These are phyloP conservation scores for Leishmania tarentolae DNA, from an alignment of 208 protist genomes.

Conservation along the genomic window DNA sequence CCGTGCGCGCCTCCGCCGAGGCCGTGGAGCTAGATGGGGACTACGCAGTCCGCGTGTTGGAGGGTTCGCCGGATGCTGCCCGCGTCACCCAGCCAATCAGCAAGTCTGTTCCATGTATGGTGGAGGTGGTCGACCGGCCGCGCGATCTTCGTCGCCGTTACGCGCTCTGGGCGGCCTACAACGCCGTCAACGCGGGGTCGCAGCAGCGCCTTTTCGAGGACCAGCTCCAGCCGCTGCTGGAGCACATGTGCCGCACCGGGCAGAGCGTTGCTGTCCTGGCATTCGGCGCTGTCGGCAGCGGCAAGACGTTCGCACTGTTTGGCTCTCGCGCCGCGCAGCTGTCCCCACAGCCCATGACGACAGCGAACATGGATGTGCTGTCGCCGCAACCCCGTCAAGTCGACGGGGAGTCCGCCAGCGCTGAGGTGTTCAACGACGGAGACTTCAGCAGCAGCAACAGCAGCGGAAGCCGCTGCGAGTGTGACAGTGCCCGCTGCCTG, in stretches of 20 bases:
- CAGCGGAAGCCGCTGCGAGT: not conserved
- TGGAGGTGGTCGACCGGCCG: constrained; percentile 24
- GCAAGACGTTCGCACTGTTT: constrained; percentile 79
- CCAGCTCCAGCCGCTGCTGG: constrained; percentile 38
- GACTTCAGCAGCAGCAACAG: constrained; percentile 1
- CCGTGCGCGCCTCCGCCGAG: constrained; percentile 10
- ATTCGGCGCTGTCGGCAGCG: constrained; percentile 67
- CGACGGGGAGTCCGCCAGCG: not conserved
- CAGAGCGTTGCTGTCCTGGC: constrained; percentile 57
- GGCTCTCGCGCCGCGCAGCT: constrained; percentile 20
- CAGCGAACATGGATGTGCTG: not conserved
- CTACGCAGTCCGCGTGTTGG: constrained; percentile 19
- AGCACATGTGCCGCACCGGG: constrained; percentile 36
- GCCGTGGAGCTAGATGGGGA: constrained; percentile 13
- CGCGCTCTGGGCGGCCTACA: constrained; percentile 21
- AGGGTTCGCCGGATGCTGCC: not conserved
- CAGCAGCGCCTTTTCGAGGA: constrained; percentile 38
- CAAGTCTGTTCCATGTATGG: not conserved
- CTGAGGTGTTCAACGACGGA: not conserved
- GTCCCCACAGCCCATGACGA: not conserved
- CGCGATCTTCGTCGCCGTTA: constrained; percentile 23
- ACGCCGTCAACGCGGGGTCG: not conserved
- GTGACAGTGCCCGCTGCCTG: not conserved
- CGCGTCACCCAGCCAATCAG: not conserved
- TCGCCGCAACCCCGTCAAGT: constrained; percentile 3